These are phyloP conservation scores for Neophaeococcomyces aloes DNA, from an alignment of 2,329 filamentous ascomycete species.

Conservation along the genomic window DNA sequence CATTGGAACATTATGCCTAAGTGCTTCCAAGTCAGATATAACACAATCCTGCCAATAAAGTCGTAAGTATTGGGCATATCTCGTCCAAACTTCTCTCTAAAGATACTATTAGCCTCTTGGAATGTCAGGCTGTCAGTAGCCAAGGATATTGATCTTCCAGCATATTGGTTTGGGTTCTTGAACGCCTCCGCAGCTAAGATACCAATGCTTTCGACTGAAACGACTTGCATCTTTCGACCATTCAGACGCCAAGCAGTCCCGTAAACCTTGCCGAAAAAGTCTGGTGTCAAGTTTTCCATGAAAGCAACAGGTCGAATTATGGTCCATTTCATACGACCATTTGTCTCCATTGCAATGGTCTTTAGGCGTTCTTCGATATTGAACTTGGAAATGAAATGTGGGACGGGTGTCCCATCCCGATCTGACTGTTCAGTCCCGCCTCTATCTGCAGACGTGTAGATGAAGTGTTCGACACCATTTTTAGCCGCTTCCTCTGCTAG, in stretches of 20 bases:
- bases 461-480: conserved; percentile 28
- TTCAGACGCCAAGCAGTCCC: conserved; percentile 21
- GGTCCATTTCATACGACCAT: conserved; percentile 18
- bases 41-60: conserved; percentile 31
- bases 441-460: conserved; percentile 30
- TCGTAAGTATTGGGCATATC: conserved; percentile 28
- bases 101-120: conserved; percentile 25
- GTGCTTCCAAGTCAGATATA: conserved; percentile 34
- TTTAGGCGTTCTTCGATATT: conserved; percentile 22
- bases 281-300: conserved; percentile 21
- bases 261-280: conserved; percentile 19
- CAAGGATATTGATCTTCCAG: conserved; percentile 32
- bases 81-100: conserved; percentile 23
- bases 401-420: conserved; percentile 18
- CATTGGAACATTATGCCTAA: conserved; percentile 39
- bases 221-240: conserved; percentile 33
- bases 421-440: conserved; percentile 26
- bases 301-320: conserved; percentile 23
- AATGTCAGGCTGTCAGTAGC: conserved; percentile 38
- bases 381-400: conserved; percentile 24
- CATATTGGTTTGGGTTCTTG: conserved; percentile 30
- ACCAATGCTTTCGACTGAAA: conserved; percentile 37
- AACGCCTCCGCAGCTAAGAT: conserved; percentile 39
- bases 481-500: conserved; percentile 27
- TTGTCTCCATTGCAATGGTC: conserved; percentile 26